Evolutionary conservation across 2,329 filamentous ascomycete species (phyloP).

Genomic region (Ascomycota sp.): DNA sequence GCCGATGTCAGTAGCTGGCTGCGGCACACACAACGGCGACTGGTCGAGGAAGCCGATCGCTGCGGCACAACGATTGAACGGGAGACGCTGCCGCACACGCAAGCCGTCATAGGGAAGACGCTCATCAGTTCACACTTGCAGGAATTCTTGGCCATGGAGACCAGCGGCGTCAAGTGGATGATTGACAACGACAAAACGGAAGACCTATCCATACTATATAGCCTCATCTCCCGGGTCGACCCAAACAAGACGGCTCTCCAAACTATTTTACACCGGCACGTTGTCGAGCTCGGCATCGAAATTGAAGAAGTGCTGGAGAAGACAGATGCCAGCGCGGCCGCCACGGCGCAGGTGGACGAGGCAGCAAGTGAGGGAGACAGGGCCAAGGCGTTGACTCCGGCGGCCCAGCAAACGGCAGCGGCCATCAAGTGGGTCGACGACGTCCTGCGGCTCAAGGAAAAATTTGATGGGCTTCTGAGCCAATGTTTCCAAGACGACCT

Average conservation of each 20-base stretch:
- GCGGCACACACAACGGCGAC: conserved; percentile 48
- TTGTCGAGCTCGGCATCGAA: conserved; percentile 61
- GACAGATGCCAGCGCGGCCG: conserved; percentile 27
- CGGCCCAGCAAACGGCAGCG: conserved; percentile 64
- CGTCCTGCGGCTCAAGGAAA: conserved; percentile 65
- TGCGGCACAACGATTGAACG: conserved; percentile 65
- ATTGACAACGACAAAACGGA: conserved; percentile 69
- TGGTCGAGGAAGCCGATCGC: conserved; percentile 63
- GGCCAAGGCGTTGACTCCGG: conserved; percentile 17
- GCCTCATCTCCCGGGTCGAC: conserved; percentile 61
- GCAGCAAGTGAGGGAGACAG: conserved; percentile 22
- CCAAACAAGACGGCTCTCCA: conserved; percentile 49
- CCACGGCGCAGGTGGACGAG: conserved; percentile 22
- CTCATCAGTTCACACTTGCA: conserved; percentile 59
- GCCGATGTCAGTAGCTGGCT: conserved; percentile 71
- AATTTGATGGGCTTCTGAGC: conserved; percentile 65
- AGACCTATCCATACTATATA: conserved; percentile 65
- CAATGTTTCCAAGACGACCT: conserved; percentile 57
- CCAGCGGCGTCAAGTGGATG: conserved; percentile 72
- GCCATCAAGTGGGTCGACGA: conserved; percentile 94
- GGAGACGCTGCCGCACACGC: conserved; percentile 52
- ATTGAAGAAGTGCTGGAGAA: conserved; percentile 51
- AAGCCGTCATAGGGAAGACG: conserved; percentile 57
- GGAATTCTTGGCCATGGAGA: conserved; percentile 69
- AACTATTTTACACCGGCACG: conserved; percentile 48